phyloP scores from a whole-genome alignment of 495 filamentous ascomycete species.

The Lepidopterella palustris region DNA sequence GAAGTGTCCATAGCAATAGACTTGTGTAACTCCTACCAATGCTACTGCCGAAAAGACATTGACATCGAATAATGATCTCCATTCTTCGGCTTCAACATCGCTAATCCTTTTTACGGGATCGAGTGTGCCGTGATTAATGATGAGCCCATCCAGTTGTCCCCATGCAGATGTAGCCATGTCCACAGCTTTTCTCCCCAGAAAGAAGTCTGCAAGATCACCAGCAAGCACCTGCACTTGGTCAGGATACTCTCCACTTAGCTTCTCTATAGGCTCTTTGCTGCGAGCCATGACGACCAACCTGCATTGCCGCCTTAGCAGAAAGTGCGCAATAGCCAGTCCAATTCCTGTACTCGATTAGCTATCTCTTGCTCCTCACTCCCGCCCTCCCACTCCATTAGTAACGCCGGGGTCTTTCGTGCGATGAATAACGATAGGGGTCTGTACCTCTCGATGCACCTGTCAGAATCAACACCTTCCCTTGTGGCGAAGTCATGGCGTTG shows the following conservation, averaged over 20 bases:
- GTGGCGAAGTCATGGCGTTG: slow-evolving; percentile 29
- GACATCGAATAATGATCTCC: slow-evolving; percentile 69
- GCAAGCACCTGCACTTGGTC: slow-evolving; percentile 63
- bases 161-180: slow-evolving; percentile 58
- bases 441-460: slow-evolving; percentile 13
- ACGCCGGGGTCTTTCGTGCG: neutral
- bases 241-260: slow-evolving; percentile 57
- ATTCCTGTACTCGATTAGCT: slow-evolving; percentile 50
- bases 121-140: slow-evolving; percentile 82
- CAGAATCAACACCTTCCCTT: slow-evolving; percentile 16
- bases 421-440: neutral
- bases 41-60: slow-evolving; percentile 78
- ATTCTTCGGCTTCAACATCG: slow-evolving; percentile 58
- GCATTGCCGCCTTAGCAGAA: slow-evolving; percentile 60
- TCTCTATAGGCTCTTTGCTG: slow-evolving; percentile 56
- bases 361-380: no score
- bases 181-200: slow-evolving; percentile 54
- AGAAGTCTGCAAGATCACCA: slow-evolving; percentile 66
- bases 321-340: slow-evolving; percentile 68
- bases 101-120: slow-evolving; percentile 68
- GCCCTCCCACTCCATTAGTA: neutral
- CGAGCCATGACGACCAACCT: slow-evolving; percentile 74
- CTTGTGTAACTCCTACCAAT: slow-evolving; percentile 49
- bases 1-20: slow-evolving; percentile 1
- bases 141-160: slow-evolving; percentile 68